phyloP scores from a whole-genome alignment of 768 basidiomycete species.

The Brasilioporus rufonigricans region DNA sequence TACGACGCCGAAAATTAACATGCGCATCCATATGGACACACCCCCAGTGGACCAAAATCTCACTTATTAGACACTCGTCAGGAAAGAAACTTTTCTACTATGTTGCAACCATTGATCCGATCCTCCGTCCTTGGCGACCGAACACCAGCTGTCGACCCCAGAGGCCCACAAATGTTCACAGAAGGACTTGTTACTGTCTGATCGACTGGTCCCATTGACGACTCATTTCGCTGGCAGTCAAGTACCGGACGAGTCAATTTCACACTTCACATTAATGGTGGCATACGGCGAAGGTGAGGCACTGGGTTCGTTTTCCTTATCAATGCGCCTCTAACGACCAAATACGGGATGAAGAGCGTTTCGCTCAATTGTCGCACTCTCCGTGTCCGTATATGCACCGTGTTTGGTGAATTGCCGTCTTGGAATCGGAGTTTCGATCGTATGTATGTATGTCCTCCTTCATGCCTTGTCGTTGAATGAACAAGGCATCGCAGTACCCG shows the following conservation, averaged over 20 bases:
- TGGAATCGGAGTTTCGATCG: not conserved
- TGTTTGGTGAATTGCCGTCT: not conserved
- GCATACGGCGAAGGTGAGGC: not conserved
- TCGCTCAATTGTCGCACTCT: not conserved
- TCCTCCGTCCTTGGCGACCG: not conserved
- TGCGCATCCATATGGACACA: not conserved
- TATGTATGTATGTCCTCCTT: not conserved
- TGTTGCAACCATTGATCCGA: not conserved
- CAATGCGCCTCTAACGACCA: not conserved
- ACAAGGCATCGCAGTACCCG: not conserved
- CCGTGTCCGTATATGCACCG: not conserved
- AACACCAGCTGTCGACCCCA: not conserved
- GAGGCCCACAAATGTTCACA: not conserved
- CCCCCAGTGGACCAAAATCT: not conserved
- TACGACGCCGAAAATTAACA: not conserved
- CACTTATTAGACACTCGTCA: not conserved
- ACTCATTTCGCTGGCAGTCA: not conserved
- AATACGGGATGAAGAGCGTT: not conserved
- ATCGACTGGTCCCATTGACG: not conserved
- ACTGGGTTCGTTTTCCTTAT: not conserved
- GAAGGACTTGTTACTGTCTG: not conserved
- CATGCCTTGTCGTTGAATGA: not conserved
- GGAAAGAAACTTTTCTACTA: not conserved
- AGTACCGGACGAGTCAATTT: not conserved
- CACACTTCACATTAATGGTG: not conserved